Evolutionary conservation across 202 grass and related monocot genomes (phyloP).

Genomic region (Eragrostis tef): DNA sequence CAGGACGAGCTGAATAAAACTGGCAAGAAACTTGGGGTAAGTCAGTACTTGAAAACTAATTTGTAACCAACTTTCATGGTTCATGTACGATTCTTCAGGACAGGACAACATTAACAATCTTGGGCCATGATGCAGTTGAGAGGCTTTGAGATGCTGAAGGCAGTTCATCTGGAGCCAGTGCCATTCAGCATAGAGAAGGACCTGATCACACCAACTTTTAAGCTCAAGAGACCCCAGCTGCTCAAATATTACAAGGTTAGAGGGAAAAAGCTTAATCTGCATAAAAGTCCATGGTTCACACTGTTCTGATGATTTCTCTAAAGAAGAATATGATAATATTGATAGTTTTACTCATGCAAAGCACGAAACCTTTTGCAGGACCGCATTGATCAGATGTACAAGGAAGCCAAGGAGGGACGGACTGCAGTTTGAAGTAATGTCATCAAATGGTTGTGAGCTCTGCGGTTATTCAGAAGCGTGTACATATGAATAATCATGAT

Average conservation of each 20-base stretch:
- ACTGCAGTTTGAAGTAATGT: constrained; percentile 27
- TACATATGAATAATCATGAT: constrained; percentile 37
- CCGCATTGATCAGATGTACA: constrained; percentile 54
- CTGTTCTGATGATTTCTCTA: neutral
- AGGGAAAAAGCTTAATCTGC: neutral
- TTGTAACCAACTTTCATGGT: neutral
- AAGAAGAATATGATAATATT: neutral
- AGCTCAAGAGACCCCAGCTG: constrained; percentile 87
- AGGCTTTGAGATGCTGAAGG: constrained; percentile 93
- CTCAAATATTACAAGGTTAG: constrained; percentile 85
- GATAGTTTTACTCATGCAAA: constrained; percentile 6
- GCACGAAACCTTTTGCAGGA: constrained; percentile 29
- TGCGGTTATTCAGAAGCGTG: constrained; percentile 33
- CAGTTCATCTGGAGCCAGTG: constrained; percentile 68
- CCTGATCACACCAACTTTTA: constrained; percentile 90
- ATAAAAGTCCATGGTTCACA: neutral
- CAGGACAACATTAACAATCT: neutral
- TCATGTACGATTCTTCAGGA: neutral
- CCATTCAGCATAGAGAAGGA: constrained; percentile 92
- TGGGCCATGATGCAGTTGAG: constrained; percentile 63
- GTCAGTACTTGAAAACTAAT: neutral
- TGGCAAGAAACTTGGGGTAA: constrained; percentile 72
- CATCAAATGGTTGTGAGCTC: neutral
- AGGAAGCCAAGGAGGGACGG: constrained; percentile 45
- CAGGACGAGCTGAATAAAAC: constrained; percentile 74